Evolutionary conservation across 306 rosid genomes (phyloP).

Genomic region (Bauhinia variegata): DNA sequence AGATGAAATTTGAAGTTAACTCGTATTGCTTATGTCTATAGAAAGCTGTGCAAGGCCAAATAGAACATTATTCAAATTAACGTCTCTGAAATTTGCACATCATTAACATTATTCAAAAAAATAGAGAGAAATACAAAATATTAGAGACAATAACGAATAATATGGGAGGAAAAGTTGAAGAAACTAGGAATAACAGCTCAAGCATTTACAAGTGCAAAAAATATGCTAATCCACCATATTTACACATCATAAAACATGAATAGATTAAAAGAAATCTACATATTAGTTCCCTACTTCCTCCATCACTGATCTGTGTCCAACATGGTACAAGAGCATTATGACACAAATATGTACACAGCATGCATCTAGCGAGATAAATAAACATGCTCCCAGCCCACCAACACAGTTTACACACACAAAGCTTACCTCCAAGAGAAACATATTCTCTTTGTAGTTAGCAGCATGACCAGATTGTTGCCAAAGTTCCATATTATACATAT

Average conservation of each 20-base stretch:
- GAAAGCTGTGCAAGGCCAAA: conserved; percentile 1
- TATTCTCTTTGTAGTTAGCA: conserved; percentile 84
- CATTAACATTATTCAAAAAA: no score
- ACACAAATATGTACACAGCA: conserved; percentile 10
- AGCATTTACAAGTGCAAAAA: neutral
- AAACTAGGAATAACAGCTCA: conserved; percentile 3
- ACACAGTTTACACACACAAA: conserved; percentile 10
- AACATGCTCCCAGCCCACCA: neutral
- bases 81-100: neutral
- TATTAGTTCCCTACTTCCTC: conserved; percentile 15
- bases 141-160: neutral
- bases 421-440: conserved; percentile 90
- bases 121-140: no score
- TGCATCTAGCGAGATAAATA: conserved; percentile 6
- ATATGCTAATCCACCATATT: neutral
- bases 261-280: neutral
- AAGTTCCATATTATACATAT: conserved; percentile 89
- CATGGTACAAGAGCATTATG: neutral
- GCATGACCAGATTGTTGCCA: conserved; percentile 99
- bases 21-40: neutral
- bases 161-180: neutral
- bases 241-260: neutral
- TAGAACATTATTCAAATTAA: neutral
- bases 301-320: neutral
- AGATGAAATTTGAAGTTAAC: neutral